Evolutionary conservation across 2,329 filamentous ascomycete species (phyloP).

Genomic region (Aspergillus sp.): DNA sequence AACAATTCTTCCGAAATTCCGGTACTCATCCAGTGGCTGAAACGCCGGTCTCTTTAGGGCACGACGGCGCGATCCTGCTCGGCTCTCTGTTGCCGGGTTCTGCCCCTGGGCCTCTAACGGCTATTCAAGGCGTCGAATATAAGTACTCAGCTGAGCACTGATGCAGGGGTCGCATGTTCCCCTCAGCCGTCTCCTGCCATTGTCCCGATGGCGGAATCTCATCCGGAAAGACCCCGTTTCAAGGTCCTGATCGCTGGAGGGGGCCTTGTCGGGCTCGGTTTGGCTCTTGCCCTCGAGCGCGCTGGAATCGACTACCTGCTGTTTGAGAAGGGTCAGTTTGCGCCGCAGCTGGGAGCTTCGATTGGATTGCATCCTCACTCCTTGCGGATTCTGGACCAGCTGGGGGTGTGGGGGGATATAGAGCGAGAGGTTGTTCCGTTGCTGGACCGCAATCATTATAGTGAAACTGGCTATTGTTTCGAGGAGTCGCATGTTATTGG

Average conservation of each 20-base stretch:
- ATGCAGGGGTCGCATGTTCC: background rate
- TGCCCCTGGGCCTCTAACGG: background rate
- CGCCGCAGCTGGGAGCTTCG: background rate
- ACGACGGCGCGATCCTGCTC: background rate
- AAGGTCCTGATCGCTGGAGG: slow-evolving; percentile 1
- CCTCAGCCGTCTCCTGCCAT: background rate
- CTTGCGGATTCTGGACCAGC: background rate
- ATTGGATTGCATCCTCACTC: background rate
- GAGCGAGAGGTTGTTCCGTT: background rate
- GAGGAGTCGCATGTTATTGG: background rate
- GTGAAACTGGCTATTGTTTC: background rate
- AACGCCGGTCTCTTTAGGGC: background rate
- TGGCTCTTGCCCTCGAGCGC: background rate
- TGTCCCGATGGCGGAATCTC: background rate
- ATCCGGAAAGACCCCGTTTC: background rate
- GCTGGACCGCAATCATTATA: background rate
- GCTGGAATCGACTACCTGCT: slow-evolving; percentile 2
- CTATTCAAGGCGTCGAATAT: background rate
- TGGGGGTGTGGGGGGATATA: background rate
- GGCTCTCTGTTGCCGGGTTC: background rate
- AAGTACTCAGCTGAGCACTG: background rate
- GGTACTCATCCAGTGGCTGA: background rate
- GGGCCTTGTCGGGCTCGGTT: background rate
- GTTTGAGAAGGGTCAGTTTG: background rate
- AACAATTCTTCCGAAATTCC: background rate